These are phyloP conservation scores for Neostapfia colusana DNA, from an alignment of 176 grass and related monocot species.

Conservation along the genomic window DNA sequence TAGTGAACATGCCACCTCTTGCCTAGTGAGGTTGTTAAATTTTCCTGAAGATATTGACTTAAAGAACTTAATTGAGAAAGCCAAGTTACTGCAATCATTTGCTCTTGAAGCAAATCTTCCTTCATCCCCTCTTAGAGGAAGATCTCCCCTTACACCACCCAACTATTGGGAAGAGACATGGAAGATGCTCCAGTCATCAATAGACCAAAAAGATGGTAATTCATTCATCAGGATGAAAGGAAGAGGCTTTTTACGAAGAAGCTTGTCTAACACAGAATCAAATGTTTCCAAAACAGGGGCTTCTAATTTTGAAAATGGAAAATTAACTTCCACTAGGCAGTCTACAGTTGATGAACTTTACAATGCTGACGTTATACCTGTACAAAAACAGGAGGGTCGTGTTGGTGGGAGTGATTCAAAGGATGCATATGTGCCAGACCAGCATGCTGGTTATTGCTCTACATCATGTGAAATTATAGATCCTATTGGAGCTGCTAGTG, in stretches of 20 bases:
- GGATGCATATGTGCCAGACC: constrained; percentile 18
- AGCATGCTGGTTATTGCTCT: constrained; percentile 5
- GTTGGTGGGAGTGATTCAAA: constrained; percentile 32
- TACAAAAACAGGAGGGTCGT: constrained; percentile 27
- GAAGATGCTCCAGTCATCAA: constrained; percentile 68
- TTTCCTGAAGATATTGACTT: constrained; percentile 71
- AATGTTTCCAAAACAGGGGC: constrained; percentile 43
- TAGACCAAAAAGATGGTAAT: constrained; percentile 37
- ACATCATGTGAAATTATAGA: constrained; percentile 41
- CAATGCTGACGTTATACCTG: constrained; percentile 15
- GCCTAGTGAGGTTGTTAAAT: constrained; percentile 84
- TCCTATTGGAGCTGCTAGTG: constrained; percentile 37
- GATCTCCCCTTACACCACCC: constrained; percentile 44
- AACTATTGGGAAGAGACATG: constrained; percentile 98
- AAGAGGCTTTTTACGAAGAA: constrained; percentile 55
- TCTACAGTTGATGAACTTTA: constrained; percentile 39
- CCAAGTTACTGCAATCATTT: constrained; percentile 70
- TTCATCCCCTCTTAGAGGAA: constrained; percentile 46
- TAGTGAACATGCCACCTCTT: constrained; percentile 87
- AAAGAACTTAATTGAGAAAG: constrained; percentile 83
- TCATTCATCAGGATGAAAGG: constrained; percentile 40
- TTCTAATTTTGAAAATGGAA: constrained; percentile 32
- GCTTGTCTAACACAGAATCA: constrained; percentile 40
- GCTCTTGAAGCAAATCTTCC: constrained; percentile 74
- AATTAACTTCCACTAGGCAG: constrained; percentile 26